A percentile compares a stretch with the other conserved stretches of the same genome.
Evolutionary conservation across 768 basidiomycete genomes (phyloP).

Genomic region (Leccinum variicolor): DNA sequence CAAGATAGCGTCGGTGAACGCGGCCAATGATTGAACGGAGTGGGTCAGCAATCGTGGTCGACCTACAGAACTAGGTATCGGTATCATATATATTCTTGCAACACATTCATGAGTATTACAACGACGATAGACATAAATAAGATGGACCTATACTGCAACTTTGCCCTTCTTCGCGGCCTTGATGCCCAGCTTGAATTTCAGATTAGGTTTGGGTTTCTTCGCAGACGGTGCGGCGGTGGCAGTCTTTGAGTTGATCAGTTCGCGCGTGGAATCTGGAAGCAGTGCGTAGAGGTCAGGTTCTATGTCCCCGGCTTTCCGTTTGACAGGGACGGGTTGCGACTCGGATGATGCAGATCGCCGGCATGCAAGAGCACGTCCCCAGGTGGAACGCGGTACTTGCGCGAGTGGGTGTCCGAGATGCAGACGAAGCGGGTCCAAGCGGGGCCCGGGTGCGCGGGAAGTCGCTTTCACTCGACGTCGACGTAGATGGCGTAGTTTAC

Average conservation of each 20-base stretch:
- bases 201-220: constrained; percentile 63
- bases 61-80: constrained; percentile 38
- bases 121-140: constrained; percentile 6
- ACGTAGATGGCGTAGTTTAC: constrained; percentile 14
- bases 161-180: constrained; percentile 59
- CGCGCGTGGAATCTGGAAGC: constrained; percentile 60
- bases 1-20: constrained; percentile 39
- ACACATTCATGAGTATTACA: constrained; percentile 16
- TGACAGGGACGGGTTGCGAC: constrained; percentile 60
- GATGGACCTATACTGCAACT: constrained; percentile 24
- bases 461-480: constrained; percentile 13
- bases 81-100: constrained; percentile 1
- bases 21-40: constrained; percentile 38
- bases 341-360: too few species aligned
- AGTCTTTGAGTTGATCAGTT: constrained; percentile 53
- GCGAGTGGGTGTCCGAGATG: constrained; percentile 34
- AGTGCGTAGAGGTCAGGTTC: constrained; percentile 72
- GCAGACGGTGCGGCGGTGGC: constrained; percentile 36
- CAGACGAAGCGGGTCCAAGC: constrained; percentile 35
- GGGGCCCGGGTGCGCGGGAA: constrained; percentile 31
- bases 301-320: constrained; percentile 78
- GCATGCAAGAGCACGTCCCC: constrained; percentile 67
- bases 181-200: constrained; percentile 69
- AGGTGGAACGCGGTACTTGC: constrained; percentile 43
- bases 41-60: constrained; percentile 40